phyloP scores from a whole-genome alignment of 208 protist species.

The Crithidia expoeki region DNA sequence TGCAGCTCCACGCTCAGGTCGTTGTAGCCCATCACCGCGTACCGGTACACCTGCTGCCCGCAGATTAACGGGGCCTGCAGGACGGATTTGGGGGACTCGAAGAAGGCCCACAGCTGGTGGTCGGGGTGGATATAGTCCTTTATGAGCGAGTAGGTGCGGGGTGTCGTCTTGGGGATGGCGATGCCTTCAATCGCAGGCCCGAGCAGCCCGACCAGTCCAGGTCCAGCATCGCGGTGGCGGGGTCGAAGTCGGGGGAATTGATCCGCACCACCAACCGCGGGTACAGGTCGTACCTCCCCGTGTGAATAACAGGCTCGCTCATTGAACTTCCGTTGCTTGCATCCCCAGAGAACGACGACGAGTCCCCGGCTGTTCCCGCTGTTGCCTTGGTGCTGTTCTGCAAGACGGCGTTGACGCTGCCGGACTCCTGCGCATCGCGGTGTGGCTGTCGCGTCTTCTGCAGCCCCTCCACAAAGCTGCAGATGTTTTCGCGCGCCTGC shows the following conservation, averaged over 20 bases:
- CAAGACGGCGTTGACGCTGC: neutral
- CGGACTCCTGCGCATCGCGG: conserved; percentile 20
- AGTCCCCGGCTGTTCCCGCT: neutral
- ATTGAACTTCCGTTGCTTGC: neutral
- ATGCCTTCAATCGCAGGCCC: conserved; percentile 75
- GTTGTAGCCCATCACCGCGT: conserved; percentile 76
- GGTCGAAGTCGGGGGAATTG: conserved; percentile 77
- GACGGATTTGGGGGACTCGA: conserved; percentile 76
- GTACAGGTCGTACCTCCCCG: conserved; percentile 6
- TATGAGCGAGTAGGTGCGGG: conserved; percentile 52
- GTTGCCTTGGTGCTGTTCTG: neutral
- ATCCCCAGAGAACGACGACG: neutral
- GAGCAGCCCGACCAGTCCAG: conserved; percentile 75
- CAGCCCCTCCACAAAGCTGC: conserved; percentile 50
- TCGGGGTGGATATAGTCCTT: conserved; percentile 72
- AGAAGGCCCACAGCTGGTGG: conserved; percentile 85
- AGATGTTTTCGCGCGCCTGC: conserved; percentile 64
- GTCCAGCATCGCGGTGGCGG: conserved; percentile 77
- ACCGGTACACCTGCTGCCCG: conserved; percentile 57
- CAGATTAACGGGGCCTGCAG: conserved; percentile 74
- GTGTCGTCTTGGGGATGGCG: conserved; percentile 71
- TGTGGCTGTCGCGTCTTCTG: conserved; percentile 7
- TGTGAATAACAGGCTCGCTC: neutral
- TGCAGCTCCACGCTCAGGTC: conserved; percentile 61
- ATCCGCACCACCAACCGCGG: conserved; percentile 76